Base-by-base conservation (phyloP, 1,139 yeast genomes). In the Suhomyces taliae region DNA sequence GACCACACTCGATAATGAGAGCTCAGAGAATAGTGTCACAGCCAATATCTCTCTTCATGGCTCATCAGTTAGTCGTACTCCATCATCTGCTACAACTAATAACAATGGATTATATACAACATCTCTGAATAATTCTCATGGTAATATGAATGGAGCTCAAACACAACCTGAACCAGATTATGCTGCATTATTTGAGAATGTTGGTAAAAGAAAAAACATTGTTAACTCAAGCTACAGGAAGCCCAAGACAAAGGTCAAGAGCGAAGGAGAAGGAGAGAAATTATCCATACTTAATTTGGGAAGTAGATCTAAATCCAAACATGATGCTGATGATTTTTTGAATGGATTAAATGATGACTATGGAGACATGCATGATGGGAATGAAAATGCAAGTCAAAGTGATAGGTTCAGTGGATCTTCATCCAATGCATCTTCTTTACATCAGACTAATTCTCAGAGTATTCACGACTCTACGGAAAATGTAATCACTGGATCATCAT, bases 161-260 rank as follows among this genome's bases (percentile, higher is more conserved):
- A 40, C 46, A 35, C 49, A 43, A 19, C 41, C 49, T 31, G 75
- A 69, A 45, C 79, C 79, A 1, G 76, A 75, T 55, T 75, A 75
- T 54, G 78, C 74, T 2, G 78, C 79, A 4, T 64, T 75, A 31
- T 75, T 75, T 54, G 72, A 73, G 49, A 72, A 72, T 45, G 76
- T 75, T 7, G 78, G 78, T 2, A 75, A 74, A 51, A 58, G 79
- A 36, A 70, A 71, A 50, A 67, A 64, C 35, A 64, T 67, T 24
- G 68, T 64, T 11, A 54, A 55, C 37, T 57, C 64, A 24, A 50
- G 55, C 37, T 62, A 63, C 49, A 56, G 61, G 45, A 70, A 62
- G 40, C 44, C 56, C 11, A 66, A 63, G 44, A 44, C 57, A 5
- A 59, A 55, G 43, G 40, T 50, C 14, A 62, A 62, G 45, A 36